Percentiles rank a stretch among this genome's conserved stretches.
phyloP scores from a whole-genome alignment of 192 early-diverging fungal species.

The Entomortierella chlamydospora region DNA sequence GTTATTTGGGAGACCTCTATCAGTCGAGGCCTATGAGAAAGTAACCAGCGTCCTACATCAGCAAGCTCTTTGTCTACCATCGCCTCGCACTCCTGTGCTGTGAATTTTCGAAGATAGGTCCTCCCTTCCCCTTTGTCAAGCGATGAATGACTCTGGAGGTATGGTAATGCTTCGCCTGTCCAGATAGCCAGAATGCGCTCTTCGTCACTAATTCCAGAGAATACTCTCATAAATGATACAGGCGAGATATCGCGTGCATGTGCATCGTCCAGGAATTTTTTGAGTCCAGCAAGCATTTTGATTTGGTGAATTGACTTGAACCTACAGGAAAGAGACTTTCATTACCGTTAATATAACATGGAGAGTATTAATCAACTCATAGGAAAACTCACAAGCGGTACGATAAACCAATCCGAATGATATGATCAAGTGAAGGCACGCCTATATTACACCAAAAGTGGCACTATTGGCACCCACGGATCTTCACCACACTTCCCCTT shows the following conservation, averaged over 20 bases:
- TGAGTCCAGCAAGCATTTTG: neutral
- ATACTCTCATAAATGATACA: constrained; percentile 11
- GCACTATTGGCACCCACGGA: constrained; percentile 16
- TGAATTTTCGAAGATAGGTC: constrained; percentile 2
- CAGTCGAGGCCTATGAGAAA: neutral
- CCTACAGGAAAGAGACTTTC: constrained; percentile 5
- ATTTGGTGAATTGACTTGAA: constrained; percentile 3
- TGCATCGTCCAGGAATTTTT: constrained; percentile 3
- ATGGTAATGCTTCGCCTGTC: constrained; percentile 9
- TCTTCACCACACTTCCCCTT: constrained; percentile 12
- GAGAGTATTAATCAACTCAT: neutral
- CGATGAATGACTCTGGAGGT: constrained; percentile 8
- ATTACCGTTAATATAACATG: constrained; percentile 4
- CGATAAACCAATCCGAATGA: neutral
- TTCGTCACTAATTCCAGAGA: constrained; percentile 11
- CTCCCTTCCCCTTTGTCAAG: constrained; percentile 1
- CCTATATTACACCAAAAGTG: constrained; percentile 18
- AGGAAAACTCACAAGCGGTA: neutral
- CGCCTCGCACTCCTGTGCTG: constrained; percentile 21
- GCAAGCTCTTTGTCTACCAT: constrained; percentile 31
- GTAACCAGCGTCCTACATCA: neutral
- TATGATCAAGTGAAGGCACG: constrained; percentile 28
- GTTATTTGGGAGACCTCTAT: neutral
- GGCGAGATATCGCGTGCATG: constrained; percentile 10
- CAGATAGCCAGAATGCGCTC: constrained; percentile 10